A percentile compares a stretch with the other conserved stretches of the same genome.
These are phyloP conservation scores for Buxus sempervirens DNA, from an alignment of 164 flowering plant genomes.

Conservation along the genomic window DNA sequence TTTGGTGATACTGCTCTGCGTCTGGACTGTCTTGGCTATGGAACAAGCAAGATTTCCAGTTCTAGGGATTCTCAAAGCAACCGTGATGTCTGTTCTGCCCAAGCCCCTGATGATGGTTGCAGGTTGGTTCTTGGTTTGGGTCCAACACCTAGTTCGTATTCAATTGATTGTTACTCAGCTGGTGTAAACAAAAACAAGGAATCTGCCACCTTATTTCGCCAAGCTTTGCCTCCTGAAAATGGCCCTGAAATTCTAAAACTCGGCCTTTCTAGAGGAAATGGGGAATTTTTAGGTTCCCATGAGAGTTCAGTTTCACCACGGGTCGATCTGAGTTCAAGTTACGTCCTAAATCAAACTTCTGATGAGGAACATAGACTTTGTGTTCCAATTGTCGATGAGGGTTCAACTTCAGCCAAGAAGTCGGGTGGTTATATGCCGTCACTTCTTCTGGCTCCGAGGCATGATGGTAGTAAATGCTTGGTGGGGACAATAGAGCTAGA, in stretches of 20 bases:
- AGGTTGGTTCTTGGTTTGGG: conserved; percentile 83
- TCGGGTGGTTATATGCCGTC: conserved; percentile 90
- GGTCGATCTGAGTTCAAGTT: conserved; percentile 18
- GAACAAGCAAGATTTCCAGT: conserved; percentile 27
- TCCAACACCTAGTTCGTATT: conserved; percentile 51
- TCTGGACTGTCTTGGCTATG: conserved; percentile 52
- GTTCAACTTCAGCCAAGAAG: conserved; percentile 84
- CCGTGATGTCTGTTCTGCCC: conserved; percentile 9
- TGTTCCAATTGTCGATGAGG: conserved; percentile 67
- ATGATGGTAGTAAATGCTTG: conserved; percentile 20
- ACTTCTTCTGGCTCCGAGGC: conserved; percentile 69
- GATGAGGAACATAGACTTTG: conserved; percentile 12
- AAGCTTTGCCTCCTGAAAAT: conserved; percentile 30
- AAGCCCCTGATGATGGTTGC: conserved; percentile 64
- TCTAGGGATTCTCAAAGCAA: conserved; percentile 19
- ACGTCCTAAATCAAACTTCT: conserved; percentile 15
- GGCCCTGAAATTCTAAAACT: conserved; percentile 57
- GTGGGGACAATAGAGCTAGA: conserved; percentile 27
- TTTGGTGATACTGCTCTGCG: conserved; percentile 57
- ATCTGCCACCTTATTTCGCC: conserved; percentile 22
- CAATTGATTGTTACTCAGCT: conserved; percentile 20
- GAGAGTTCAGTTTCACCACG: conserved; percentile 36
- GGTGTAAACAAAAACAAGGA: conserved; percentile 30
- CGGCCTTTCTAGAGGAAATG: conserved; percentile 52
- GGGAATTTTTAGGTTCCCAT: conserved; percentile 25